A percentile compares a stretch with the other conserved stretches of the same genome.
phyloP scores from a whole-genome alignment of 805 yeast species.

The Kodamaea kakaduensis region DNA sequence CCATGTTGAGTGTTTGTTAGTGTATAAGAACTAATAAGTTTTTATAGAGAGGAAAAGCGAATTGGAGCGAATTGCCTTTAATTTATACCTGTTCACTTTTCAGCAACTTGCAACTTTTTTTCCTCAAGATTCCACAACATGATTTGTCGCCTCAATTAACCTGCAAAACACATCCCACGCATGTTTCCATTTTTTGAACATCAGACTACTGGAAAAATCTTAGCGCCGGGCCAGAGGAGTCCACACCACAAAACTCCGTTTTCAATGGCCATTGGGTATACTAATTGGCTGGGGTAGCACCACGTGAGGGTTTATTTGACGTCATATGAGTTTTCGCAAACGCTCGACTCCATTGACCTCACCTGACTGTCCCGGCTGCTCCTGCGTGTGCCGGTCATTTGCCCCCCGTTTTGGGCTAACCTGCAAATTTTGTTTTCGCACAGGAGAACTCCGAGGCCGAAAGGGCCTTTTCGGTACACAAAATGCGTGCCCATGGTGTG shows the following conservation, averaged over 20 bases:
- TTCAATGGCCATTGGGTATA: too few relatives aligned
- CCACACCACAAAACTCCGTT: conserved; percentile 6
- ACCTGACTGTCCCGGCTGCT: conserved; percentile 4
- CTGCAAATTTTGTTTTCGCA: conserved; percentile 8
- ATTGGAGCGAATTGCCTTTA: conserved; percentile 4
- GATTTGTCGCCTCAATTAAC: conserved; percentile 6
- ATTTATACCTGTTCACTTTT: conserved; percentile 10
- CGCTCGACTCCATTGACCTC: too few relatives aligned
- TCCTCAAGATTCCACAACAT: conserved; percentile 2
- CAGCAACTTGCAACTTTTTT: conserved; percentile 3
- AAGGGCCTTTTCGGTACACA: background rate
- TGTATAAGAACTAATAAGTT: conserved; percentile 4
- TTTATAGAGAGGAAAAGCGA: conserved; percentile 4
- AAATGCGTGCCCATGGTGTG: conserved; percentile 1
- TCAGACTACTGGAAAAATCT: background rate
- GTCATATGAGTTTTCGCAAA: too few relatives aligned
- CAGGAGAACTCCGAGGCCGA: conserved; percentile 16
- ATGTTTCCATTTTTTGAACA: background rate
- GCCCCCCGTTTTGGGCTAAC: conserved; percentile 7
- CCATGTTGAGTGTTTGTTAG: conserved; percentile 12
- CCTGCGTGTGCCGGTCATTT: background rate
- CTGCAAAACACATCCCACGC: conserved; percentile 1
- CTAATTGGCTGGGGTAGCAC: background rate
- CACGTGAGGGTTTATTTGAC: too few relatives aligned
- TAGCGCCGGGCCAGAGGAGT: conserved; percentile 9